Evolutionary conservation across 2,329 filamentous ascomycete species (phyloP).

Genomic region (Mollisiaceae sp.): DNA sequence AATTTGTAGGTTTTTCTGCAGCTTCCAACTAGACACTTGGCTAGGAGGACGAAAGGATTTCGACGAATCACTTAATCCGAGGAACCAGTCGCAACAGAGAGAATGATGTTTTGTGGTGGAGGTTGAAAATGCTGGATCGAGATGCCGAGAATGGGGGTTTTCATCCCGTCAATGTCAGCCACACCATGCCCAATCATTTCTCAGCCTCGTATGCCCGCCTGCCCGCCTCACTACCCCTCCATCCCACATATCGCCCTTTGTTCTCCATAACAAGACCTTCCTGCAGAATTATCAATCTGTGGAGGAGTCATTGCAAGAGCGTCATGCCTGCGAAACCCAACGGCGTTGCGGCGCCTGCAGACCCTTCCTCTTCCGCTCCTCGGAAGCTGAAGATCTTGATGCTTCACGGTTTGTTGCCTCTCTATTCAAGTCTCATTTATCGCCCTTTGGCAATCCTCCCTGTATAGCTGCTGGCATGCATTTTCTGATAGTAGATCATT

Average conservation of each 20-base stretch:
- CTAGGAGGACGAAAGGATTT: too few species aligned
- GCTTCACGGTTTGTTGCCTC: conserved; percentile 67
- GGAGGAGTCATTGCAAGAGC: neutral
- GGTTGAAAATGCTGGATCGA: neutral
- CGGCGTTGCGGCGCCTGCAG: conserved; percentile 15
- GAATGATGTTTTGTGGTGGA: neutral
- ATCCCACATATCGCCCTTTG: neutral
- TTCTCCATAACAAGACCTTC: neutral
- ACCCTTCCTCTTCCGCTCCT: neutral
- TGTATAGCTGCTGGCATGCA: neutral
- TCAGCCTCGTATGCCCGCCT: conserved; percentile 21
- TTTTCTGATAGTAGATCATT: neutral
- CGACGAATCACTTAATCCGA: too few species aligned
- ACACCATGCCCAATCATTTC: conserved; percentile 20
- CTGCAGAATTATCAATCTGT: neutral
- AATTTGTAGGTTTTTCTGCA: too few species aligned
- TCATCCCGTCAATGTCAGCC: conserved; percentile 2
- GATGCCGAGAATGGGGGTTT: neutral
- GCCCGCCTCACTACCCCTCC: conserved; percentile 8
- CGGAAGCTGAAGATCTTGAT: conserved; percentile 69
- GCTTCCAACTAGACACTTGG: too few species aligned
- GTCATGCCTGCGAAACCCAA: conserved; percentile 22
- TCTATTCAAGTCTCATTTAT: neutral
- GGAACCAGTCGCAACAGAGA: too few species aligned
- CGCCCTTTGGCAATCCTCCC: neutral